phyloP scores from a whole-genome alignment of 2,329 filamentous ascomycete genomes.

The Cercospora berteroae region DNA sequence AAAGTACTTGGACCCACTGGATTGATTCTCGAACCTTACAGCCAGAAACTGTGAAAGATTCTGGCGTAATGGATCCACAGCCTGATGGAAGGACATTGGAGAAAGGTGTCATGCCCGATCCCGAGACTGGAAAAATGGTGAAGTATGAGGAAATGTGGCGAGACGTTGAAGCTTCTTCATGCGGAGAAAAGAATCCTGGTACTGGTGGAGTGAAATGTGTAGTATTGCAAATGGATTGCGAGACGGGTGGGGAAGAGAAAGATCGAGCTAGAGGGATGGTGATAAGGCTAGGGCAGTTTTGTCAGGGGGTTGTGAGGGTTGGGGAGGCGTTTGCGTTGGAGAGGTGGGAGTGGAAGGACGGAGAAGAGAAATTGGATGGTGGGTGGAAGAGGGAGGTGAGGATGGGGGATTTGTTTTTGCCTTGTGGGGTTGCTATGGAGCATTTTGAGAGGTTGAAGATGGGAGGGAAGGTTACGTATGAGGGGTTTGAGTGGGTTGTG shows the following conservation, averaged over 20 bases:
- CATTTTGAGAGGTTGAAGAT: constrained; percentile 30
- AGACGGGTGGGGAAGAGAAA: constrained; percentile 26
- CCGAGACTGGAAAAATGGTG: constrained; percentile 50
- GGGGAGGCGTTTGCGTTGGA: constrained; percentile 50
- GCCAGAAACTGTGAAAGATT: constrained; percentile 49
- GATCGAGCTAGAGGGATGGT: constrained; percentile 50
- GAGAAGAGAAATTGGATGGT: constrained; percentile 13
- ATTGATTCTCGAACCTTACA: constrained; percentile 53
- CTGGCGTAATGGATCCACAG: constrained; percentile 56
- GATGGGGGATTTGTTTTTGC: constrained; percentile 43
- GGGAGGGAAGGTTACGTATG: constrained; percentile 32
- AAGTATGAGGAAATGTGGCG: constrained; percentile 52
- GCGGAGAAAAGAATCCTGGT: constrained; percentile 43
- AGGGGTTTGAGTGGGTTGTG: constrained; percentile 2
- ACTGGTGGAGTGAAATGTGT: constrained; percentile 23
- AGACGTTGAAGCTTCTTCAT: constrained; percentile 40
- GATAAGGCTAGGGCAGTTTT: constrained; percentile 54
- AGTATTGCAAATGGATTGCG: constrained; percentile 46
- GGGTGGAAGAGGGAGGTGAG: constrained; percentile 41
- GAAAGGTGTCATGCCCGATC: constrained; percentile 60
- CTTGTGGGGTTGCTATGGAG: constrained; percentile 41
- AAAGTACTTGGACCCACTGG: constrained; percentile 57
- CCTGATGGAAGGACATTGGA: constrained; percentile 50
- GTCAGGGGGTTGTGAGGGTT: constrained; percentile 56
- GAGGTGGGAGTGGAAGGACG: constrained; percentile 52